These are phyloP conservation scores for Chloromonas sp. DNA, from an alignment of 163 green algal species.

Conservation along the genomic window DNA sequence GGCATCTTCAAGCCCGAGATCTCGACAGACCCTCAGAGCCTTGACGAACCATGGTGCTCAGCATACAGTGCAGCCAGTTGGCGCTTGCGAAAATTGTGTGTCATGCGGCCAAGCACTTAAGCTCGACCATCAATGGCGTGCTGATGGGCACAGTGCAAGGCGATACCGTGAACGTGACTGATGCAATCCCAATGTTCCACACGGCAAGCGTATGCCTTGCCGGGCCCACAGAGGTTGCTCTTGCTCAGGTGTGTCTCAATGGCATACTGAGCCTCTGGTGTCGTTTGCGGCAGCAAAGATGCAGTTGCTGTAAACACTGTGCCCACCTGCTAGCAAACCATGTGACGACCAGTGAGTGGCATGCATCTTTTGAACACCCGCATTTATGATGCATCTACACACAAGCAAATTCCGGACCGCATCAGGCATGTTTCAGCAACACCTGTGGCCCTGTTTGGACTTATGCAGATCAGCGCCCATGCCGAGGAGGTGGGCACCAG, in stretches of 20 bases:
- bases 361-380: no score
- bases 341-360: no score
- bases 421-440: no score
- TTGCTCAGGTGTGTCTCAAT: constrained; percentile 41
- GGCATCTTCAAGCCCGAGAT: no score
- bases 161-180: constrained; percentile 14
- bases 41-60: no score
- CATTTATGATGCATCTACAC: no score
- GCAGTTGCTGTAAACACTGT: no score
- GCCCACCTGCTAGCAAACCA: no score
- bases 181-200: constrained; percentile 66
- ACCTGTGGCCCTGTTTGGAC: no score
- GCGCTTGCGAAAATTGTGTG: constrained; percentile 47
- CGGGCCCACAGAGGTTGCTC: constrained; percentile 49
- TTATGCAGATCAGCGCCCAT: constrained; percentile 38
- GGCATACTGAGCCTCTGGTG: background rate
- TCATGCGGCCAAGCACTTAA: constrained; percentile 54
- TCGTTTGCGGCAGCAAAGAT: background rate
- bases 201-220: constrained; percentile 30
- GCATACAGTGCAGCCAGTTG: background rate
- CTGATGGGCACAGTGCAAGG: constrained; percentile 39
- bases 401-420: no score
- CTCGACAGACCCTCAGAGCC: no score
- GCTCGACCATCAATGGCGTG: constrained; percentile 48
- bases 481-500: constrained; percentile 6